Percentiles rank a stretch among this genome's conserved stretches.
Conservation (phyloP, 2,329 filamentous ascomycete genomes). For the Pseudonectria foliicola region DNA sequence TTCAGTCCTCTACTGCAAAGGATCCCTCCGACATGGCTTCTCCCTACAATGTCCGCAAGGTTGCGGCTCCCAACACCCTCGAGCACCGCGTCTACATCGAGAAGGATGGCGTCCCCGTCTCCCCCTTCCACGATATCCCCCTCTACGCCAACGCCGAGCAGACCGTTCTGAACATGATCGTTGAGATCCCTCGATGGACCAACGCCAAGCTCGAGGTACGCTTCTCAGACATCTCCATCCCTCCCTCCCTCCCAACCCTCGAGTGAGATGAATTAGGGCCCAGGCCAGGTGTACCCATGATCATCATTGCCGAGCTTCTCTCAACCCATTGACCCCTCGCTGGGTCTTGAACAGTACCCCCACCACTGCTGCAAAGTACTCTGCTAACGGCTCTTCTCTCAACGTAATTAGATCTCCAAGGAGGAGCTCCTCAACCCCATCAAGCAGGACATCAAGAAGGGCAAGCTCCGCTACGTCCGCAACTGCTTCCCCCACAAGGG, state of each 20-base stretch:
- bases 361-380: too few species aligned
- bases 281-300: too few species aligned
- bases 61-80: conserved; percentile 83
- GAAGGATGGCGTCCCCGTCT: conserved; percentile 90
- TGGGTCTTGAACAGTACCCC: neutral
- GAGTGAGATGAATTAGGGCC: too few species aligned
- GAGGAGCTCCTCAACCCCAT: conserved; percentile 97
- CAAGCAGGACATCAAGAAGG: conserved; percentile 99
- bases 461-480: conserved; percentile 97
- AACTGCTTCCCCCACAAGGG: conserved; percentile 99
- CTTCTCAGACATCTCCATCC: conserved; percentile 10
- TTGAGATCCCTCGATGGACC: conserved; percentile 99
- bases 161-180: conserved; percentile 97
- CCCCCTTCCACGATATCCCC: conserved; percentile 96
- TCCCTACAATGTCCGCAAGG: conserved; percentile 73
- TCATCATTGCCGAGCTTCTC: conserved; percentile 3
- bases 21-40: conserved; percentile 44
- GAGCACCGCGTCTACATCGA: conserved; percentile 98
- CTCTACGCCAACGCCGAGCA: conserved; percentile 96
- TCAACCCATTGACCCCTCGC: neutral
- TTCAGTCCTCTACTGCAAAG: conserved; percentile 16
- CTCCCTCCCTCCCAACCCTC: too few species aligned
- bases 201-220: conserved; percentile 98
- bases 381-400: conserved; percentile 15
- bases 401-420: conserved; percentile 74